Percentiles rank a stretch among this genome's conserved stretches.
Conservation (phyloP, 1,284 basidiomycete species). For the Melampsora americana region DNA sequence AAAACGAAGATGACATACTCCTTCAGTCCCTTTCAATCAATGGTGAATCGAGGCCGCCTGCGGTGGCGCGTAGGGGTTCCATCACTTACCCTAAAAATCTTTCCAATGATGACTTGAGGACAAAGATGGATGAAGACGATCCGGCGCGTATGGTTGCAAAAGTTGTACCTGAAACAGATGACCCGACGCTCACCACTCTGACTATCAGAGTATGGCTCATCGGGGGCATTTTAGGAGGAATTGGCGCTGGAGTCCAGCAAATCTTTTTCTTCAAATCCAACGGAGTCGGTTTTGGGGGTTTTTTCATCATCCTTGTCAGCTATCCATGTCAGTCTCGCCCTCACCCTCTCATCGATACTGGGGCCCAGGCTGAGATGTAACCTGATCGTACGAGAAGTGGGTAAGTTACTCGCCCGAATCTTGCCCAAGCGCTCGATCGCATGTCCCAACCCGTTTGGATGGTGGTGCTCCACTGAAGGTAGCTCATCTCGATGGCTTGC, state of each 20-base stretch:
- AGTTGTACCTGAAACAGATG: slow-evolving; percentile 59
- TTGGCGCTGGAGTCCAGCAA: slow-evolving; percentile 58
- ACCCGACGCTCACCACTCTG: slow-evolving; percentile 58
- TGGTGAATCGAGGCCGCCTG: neutral
- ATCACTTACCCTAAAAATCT: neutral
- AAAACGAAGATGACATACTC: neutral
- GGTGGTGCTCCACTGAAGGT: neutral
- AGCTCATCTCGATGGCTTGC: slow-evolving; percentile 18
- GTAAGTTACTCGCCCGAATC: slow-evolving; percentile 18
- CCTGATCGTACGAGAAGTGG: neutral
- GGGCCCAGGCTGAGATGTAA: neutral
- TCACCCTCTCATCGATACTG: neutral
- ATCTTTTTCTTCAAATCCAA: slow-evolving; percentile 48
- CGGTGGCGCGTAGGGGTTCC: neutral
- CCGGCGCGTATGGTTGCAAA: slow-evolving; percentile 16
- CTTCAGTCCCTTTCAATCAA: neutral
- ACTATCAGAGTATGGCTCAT: slow-evolving; percentile 60
- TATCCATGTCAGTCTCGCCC: slow-evolving; percentile 22
- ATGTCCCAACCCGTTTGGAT: slow-evolving; percentile 24
- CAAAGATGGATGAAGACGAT: slow-evolving; percentile 7
- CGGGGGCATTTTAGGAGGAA: slow-evolving; percentile 58
- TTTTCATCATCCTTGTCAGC: slow-evolving; percentile 16
- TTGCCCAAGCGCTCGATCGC: slow-evolving; percentile 21
- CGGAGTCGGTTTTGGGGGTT: slow-evolving; percentile 16
- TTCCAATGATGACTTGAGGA: neutral